These are phyloP conservation scores for Aspergillus hiratsukae DNA, from an alignment of 2,329 filamentous ascomycete genomes.

Conservation along the genomic window DNA sequence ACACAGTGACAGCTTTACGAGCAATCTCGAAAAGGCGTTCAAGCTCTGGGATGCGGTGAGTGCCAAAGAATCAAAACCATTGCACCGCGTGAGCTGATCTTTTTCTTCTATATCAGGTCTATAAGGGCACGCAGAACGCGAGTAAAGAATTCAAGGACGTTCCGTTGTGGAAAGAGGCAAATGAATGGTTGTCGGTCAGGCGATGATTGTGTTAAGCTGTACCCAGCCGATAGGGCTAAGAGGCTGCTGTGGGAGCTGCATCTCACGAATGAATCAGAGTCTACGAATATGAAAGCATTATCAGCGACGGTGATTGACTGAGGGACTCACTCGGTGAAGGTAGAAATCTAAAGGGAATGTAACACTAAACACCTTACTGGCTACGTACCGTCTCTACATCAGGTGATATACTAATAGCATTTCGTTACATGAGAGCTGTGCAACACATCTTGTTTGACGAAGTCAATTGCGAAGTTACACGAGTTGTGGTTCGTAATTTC, in stretches of 20 bases:
- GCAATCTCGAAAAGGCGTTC: slow-evolving; percentile 57
- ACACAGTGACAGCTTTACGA: slow-evolving; percentile 54
- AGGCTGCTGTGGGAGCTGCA: not conserved
- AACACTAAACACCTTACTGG: not conserved
- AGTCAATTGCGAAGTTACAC: not conserved
- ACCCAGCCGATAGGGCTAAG: not conserved
- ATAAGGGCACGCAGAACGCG: slow-evolving; percentile 53
- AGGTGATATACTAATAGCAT: not conserved
- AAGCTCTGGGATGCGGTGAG: slow-evolving; percentile 62
- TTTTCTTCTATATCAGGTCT: slow-evolving; percentile 41
- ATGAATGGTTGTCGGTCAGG: slow-evolving; percentile 52
- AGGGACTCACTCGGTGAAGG: not conserved
- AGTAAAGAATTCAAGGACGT: slow-evolving; percentile 50
- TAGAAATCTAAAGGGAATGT: slow-evolving; percentile 1
- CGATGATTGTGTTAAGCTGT: slow-evolving; percentile 22
- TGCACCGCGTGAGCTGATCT: not conserved
- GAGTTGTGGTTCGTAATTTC: not conserved
- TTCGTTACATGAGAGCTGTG: not conserved
- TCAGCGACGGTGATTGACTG: not conserved
- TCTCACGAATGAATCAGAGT: not conserved
- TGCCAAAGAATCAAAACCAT: slow-evolving; percentile 9
- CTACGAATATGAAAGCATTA: not conserved
- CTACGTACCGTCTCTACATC: not conserved
- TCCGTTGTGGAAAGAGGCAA: slow-evolving; percentile 55
- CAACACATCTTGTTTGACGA: not conserved